Conservation (phyloP, 345 rosid genomes). For the Pistacia atlantica region DNA sequence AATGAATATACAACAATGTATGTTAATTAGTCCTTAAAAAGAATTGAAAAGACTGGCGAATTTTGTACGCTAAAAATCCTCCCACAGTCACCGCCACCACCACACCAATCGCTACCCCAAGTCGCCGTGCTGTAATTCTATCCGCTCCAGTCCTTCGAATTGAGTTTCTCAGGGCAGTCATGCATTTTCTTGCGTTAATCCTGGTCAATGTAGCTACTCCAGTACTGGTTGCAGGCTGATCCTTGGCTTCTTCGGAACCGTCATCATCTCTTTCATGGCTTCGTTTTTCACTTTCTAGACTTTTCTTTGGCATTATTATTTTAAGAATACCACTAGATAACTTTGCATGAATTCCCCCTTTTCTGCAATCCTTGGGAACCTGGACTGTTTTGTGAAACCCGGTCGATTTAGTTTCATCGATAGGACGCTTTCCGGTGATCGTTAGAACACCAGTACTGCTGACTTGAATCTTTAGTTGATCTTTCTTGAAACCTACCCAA, state of each 20-base stretch:
- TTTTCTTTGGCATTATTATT: constrained; percentile 42
- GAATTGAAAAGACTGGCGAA: constrained; percentile 4
- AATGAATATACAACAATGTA: neutral
- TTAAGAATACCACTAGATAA: constrained; percentile 40
- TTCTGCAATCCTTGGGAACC: constrained; percentile 30
- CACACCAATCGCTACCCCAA: constrained; percentile 10
- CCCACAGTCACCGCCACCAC: constrained; percentile 5
- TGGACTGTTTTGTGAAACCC: constrained; percentile 48
- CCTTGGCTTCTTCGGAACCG: too few species aligned
- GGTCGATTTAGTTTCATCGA: constrained; percentile 28
- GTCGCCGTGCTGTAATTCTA: constrained; percentile 1
- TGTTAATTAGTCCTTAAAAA: neutral
- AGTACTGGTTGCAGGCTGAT: too few species aligned
- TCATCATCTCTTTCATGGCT: too few species aligned
- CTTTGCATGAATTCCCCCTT: constrained; percentile 47
- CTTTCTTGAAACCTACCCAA: constrained; percentile 46
- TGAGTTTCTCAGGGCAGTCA: neutral
- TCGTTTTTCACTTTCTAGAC: neutral
- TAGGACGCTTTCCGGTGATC: constrained; percentile 43
- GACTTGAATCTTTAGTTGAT: constrained; percentile 47
- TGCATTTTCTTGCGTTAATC: too few species aligned
- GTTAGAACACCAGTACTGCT: constrained; percentile 35
- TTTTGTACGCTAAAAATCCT: constrained; percentile 8
- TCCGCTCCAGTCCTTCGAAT: neutral
- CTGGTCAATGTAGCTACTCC: too few species aligned